Evolutionary conservation across 73 alveolate genomes (phyloP), one percentile per base, ranked within the genome.

Genomic region (Uronychia binucleata): DNA sequence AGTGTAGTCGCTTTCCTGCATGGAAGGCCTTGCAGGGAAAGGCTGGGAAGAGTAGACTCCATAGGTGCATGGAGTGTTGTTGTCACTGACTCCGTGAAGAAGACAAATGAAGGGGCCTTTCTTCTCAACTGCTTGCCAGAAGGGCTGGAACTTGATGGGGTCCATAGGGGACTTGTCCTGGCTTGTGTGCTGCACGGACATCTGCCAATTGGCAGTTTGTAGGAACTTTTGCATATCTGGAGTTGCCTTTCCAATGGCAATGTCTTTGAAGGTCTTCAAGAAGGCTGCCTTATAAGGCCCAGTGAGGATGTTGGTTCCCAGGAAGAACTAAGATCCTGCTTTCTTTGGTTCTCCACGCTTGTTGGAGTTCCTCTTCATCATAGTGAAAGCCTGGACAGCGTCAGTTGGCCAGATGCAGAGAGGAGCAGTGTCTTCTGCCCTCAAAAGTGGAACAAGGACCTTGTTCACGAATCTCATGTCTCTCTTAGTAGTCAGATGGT

Each of bases 401-500:
- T 86, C 92, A 58, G 25, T 79, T 5, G 92, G 92, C 86, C 88
- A 79, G n/a, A 86, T 26, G 27, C 88, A 86, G 46, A 88, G 87
- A 5, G 94, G 94, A 1, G 81, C 78, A 26, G 85, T 88, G 30
- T 67, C 77, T 67, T 88, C 94, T 25, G 78, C 78, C 34, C 90
- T 76, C 1, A 88, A 81, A 19, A 88, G 35, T 25, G 85, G 88
- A 11, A 85, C 76, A n/a, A 88, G 75, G 13, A 88, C 80, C 77
- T 84, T 83, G 57, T 88, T 88, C 26, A 88, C 91, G 59, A 33
- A 88, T 58, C 74, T 74, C 87, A 84, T 83, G 34, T 88, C 94
- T 75, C 86, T 75, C 31, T 75, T 77, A 28, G 67, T 67, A 19
- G 75, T 31, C 78, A 88, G 82, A 30, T 67, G 88, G 26, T 31